Evolutionary conservation across 352 stramenopile genomes (phyloP), one percentile per base, ranked within the genome.

Genomic region (Pythium myriotylum): DNA sequence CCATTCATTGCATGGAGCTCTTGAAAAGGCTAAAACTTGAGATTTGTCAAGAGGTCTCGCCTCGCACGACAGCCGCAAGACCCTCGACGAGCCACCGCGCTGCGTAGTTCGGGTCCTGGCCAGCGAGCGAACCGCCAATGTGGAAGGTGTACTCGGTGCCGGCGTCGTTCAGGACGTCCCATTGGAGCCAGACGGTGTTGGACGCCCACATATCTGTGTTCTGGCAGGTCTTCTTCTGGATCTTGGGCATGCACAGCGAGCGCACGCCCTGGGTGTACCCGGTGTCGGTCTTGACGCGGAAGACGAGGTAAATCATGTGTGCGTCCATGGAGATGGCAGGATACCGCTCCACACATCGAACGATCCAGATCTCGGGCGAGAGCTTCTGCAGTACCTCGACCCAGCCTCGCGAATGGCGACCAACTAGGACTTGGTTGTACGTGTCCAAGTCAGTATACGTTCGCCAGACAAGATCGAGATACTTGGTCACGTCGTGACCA

Each of bases 31-130:
- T n/a, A n/a, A n/a, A n/a, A n/a, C n/a, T n/a, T n/a, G n/a, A n/a
- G n/a, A n/a, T n/a, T n/a, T n/a, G n/a, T n/a, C n/a, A n/a, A n/a
- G n/a, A n/a, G n/a, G n/a, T 19, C 20, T 48, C 41, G 17, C 17
- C 41, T 48, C 41, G 41, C 7, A 48, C 20, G 20, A 48, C 41
- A 22, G 41, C 41, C 7, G 41, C 41, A n/a, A 48, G 41, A 22
- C 10, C 17, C 41, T 48, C 41, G 7, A 19, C 17, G 10, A 48
- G 41, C 41, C 41, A 48, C 6, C 41, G 41, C 8, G 7, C 6
- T 6, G 41, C 41, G 41, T 48, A 48, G 10, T 10, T 48, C 17
- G 20, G 7, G 41, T 48, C 41, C 6, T 48, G 7, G 17, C 41
- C 41, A 6, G 41, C 41, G 12, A 48, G 41, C 17, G 41, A 24